Conservation (phyloP, 371 early-diverging fungal species). For the Apophysomyces elegans region DNA sequence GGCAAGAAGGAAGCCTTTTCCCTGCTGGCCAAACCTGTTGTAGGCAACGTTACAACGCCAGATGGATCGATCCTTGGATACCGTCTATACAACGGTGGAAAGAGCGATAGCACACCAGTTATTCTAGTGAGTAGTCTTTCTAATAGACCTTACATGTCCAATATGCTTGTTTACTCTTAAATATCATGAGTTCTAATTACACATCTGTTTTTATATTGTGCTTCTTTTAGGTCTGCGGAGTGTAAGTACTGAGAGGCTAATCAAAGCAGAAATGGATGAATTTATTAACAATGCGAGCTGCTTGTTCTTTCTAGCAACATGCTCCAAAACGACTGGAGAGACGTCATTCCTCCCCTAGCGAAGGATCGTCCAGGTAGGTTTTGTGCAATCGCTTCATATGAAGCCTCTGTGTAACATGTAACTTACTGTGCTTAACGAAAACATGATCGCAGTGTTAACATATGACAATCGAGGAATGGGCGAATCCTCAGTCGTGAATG, state of each 20-base stretch:
- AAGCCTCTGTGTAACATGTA: neutral
- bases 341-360: neutral
- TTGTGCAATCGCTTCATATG: neutral
- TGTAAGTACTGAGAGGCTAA: neutral
- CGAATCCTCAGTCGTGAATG: neutral
- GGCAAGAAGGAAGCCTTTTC: neutral
- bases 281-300: neutral
- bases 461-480: neutral
- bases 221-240: neutral
- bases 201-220: neutral
- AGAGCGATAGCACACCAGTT: neutral
- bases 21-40: neutral
- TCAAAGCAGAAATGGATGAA: neutral
- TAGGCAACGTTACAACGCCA: neutral
- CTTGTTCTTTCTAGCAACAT: neutral
- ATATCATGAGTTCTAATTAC: neutral
- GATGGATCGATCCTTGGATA: neutral
- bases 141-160: neutral
- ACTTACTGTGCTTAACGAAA: neutral
- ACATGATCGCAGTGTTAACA: neutral
- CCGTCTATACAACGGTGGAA: neutral
- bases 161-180: neutral
- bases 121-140: neutral
- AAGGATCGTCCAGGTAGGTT: neutral
- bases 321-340: neutral